Evolutionary conservation across 1,284 basidiomycete species (phyloP), one percentile per base, ranked within the genome.

Genomic region (Ceratobasidium theobromae): DNA sequence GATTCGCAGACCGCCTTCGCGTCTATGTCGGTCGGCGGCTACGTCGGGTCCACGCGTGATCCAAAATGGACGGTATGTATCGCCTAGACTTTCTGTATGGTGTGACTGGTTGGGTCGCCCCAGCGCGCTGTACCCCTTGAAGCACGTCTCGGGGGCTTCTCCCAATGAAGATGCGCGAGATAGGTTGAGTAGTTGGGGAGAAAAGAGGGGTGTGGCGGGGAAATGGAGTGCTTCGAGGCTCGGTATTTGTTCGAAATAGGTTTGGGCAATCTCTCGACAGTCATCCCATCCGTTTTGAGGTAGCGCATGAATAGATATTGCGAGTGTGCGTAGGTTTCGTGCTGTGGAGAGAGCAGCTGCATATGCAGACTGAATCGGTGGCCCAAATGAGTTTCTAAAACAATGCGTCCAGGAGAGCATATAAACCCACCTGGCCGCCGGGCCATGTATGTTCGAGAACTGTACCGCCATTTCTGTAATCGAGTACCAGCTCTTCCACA

Each of bases 251-350:
- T 52, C 46, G 32, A 64, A 51, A 23, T 64, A 64, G 2, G 27
- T 35, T 11, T 52, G 38, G 16, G 46, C 58, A 18, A 51, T 38
- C 12, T 52, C 46, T 9, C 46, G 11, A 48, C 48, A 64, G 32
- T 32, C 33, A 23, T 35, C 18, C n/a, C 33, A 21, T 16, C 58
- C 58, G 25, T 11, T 4, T 51, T 41, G 46, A 9, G 35, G 58
- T 18, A 64, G 35, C 16, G 58, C 58, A n/a, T 64, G 48, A 18
- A 64, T 64, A 6, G 58, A 51, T 40, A 64, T 64, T 6, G 58
- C 58, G 16, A 64, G 46, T 4, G 48, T 64, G 5, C 28, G 58
- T 3, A 64, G 58, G n/a, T 51, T 32, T 43, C 21, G 21, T 6
- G 48, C 48, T 4, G 5, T 14, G 1, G 58, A 51, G 23, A 64